Base-by-base conservation (phyloP, 805 yeast species). In the Myxozyma geophila region DNA sequence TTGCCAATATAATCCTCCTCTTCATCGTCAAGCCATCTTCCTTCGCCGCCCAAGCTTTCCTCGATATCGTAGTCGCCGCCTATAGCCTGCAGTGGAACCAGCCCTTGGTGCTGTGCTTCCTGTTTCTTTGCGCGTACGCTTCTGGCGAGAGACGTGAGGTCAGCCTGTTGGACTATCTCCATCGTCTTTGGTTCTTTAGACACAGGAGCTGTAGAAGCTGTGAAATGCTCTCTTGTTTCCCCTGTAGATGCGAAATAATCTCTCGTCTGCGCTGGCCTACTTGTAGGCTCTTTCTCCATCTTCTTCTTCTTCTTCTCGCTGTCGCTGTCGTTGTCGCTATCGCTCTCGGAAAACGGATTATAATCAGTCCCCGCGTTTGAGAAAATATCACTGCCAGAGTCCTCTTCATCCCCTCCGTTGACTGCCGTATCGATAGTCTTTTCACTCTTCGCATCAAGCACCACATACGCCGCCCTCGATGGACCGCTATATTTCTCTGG, bases 1-100 rank as follows among this genome's bases (percentile, higher is more conserved):
- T 40, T 41, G 7, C 50, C 54, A 39, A 47, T 47, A 21, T 44
- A 23, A 21, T 62, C 63, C 21, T 65, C 67, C n/a, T 65, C 70
- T 13, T 67, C 69, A 19, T 67, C 70, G n/a, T 66, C 69, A 43
- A 56, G 28, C 70, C 70, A 67, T 33, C 69, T 52, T 5, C 70
- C 70, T 51, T 67, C 70, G 28, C 65, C 70, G 13, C 70, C 70
- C 15, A 67, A 33, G 46, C 66, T 69, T 9, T 39, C 43, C 13
- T 67, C 70, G 43, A 67, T 66, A 28, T 66, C 70, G 50, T 66
- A 65, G 23, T 60, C 69, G n/a, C 64, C 69, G 13, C 65, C 70
- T 10, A 46, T 23, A 2, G 58, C 52, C n/a, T 54, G 52, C 21
- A 60, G 52, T 7, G 66, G 69, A 5, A 56, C 59, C 13, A 66